Conservation (phyloP, 495 filamentous ascomycete genomes). For the Neurospora tetrasperma region DNA sequence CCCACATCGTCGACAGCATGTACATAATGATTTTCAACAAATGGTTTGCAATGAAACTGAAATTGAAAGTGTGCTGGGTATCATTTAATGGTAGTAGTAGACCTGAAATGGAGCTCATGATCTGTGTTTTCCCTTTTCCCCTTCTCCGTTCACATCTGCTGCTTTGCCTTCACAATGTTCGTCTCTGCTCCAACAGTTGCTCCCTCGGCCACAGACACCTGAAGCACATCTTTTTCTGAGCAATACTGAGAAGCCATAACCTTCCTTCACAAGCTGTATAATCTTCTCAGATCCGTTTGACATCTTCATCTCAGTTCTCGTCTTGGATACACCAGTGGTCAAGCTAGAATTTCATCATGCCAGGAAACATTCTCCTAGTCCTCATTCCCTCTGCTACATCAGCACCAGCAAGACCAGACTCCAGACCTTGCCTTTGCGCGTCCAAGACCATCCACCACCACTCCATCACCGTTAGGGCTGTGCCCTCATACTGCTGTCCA, state of each 20-base stretch:
- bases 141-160: background rate
- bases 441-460: constrained; percentile 60
- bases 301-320: background rate
- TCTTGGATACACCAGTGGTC: background rate
- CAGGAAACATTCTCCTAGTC: background rate
- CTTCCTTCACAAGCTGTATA: background rate
- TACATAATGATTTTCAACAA: background rate
- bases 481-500: constrained; percentile 20
- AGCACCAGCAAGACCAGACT: background rate
- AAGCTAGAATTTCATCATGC: background rate
- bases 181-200: background rate
- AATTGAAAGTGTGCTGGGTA: background rate
- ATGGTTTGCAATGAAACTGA: background rate
- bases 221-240: background rate
- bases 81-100: background rate
- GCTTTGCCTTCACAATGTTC: background rate
- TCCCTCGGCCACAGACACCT: background rate
- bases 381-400: background rate
- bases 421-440: constrained; percentile 15
- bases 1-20: background rate
- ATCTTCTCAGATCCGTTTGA: background rate
- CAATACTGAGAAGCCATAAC: background rate
- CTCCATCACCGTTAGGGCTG: constrained; percentile 44
- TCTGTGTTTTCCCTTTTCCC: background rate
- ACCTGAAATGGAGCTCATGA: background rate